Evolutionary conservation across 768 basidiomycete genomes (phyloP).

Genomic region (Sutorius australiensis): DNA sequence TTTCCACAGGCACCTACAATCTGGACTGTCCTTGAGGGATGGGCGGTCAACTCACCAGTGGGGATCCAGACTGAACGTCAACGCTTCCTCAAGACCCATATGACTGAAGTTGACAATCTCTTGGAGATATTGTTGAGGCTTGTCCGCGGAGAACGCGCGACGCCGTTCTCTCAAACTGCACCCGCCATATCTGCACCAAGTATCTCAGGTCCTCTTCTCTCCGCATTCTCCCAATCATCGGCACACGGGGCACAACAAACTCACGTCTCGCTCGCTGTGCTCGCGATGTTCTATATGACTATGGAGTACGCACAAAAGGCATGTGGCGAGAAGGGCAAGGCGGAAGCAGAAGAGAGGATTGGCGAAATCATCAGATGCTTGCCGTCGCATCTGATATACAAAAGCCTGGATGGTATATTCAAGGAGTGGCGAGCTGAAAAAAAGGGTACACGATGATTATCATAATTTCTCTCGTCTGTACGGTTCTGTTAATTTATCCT

Average conservation of each 20-base stretch:
- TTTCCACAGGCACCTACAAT: conserved; percentile 78
- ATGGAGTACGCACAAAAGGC: conserved; percentile 79
- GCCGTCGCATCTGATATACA: conserved; percentile 83
- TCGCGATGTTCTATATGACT: conserved; percentile 85
- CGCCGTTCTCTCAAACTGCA: conserved; percentile 59
- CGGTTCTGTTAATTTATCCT: conserved; percentile 8
- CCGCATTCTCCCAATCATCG: conserved; percentile 69
- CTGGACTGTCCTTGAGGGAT: conserved; percentile 83
- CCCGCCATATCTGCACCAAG: conserved; percentile 59
- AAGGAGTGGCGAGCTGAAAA: conserved; percentile 87
- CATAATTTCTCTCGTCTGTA: not conserved
- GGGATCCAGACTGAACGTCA: conserved; percentile 75
- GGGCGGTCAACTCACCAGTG: conserved; percentile 81
- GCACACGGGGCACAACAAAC: conserved; percentile 88
- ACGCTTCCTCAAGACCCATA: conserved; percentile 84
- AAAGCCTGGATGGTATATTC: conserved; percentile 92
- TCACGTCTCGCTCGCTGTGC: conserved; percentile 87
- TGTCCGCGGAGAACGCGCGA: conserved; percentile 84
- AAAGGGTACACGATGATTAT: conserved; percentile 53
- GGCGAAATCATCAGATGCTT: conserved; percentile 89
- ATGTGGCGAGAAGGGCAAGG: conserved; percentile 59
- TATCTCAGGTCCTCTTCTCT: conserved; percentile 65
- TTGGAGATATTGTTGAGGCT: conserved; percentile 91
- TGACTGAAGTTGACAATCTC: conserved; percentile 82
- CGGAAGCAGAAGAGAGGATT: conserved; percentile 68